Conservation (phyloP, 192 early-diverging fungal species). For the Linnemannia zychae region DNA sequence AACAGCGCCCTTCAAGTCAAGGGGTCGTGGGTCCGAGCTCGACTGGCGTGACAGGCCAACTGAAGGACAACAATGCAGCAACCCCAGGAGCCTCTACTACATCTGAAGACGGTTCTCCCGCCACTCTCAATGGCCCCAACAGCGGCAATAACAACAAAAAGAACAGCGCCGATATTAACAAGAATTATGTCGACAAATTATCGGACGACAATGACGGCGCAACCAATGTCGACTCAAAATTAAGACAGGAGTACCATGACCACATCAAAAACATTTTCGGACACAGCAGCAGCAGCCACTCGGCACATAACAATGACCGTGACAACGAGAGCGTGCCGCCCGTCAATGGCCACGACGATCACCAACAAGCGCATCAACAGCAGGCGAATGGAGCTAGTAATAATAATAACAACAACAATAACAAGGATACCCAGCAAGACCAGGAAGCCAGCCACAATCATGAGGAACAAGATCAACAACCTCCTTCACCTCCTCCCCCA, state of each 20-base stretch:
- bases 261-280: constrained; percentile 46
- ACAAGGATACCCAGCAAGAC: constrained; percentile 21
- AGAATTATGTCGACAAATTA: not conserved
- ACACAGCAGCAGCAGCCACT: not conserved
- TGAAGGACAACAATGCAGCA: not conserved
- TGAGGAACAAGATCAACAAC: constrained; percentile 12
- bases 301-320: not conserved
- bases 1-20: constrained; percentile 13
- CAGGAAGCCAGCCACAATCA: not conserved
- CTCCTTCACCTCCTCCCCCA: constrained; percentile 28
- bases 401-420: too few relatives aligned
- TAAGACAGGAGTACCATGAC: constrained; percentile 34
- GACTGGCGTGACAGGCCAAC: not conserved
- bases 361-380: constrained; percentile 33
- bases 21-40: constrained; percentile 8
- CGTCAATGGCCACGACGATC: constrained; percentile 29
- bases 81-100: not conserved
- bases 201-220: not conserved
- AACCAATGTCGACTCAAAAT: not conserved
- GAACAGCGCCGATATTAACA: not conserved
- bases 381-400: not conserved
- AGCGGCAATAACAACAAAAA: not conserved
- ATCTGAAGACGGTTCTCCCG: not conserved
- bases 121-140: not conserved
- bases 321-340: constrained; percentile 19